A percentile compares a stretch with the other conserved stretches of the same genome.
phyloP scores from a whole-genome alignment of 148 eudicot species.

The Vaccinium myrtillus region DNA sequence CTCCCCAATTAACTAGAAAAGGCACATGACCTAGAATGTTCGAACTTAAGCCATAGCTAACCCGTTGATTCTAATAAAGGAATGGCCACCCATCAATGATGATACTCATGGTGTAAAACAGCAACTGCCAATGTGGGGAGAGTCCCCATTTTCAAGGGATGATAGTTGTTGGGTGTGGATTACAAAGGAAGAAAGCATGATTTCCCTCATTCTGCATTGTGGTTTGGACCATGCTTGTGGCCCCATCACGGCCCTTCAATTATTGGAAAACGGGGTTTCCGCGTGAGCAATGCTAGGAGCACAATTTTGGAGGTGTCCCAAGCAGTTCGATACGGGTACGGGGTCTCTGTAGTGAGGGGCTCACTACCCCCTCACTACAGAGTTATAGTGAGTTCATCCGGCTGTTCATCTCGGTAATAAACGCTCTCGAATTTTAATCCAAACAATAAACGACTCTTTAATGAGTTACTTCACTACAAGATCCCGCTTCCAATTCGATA shows the following conservation, averaged over 20 bases:
- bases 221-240: not conserved
- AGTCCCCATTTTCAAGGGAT: not conserved
- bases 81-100: not conserved
- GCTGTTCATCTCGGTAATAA: no score
- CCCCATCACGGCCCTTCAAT: not conserved
- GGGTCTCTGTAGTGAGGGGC: no score
- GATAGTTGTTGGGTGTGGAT: not conserved
- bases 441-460: no score
- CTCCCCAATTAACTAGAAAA: no score
- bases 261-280: not conserved
- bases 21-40: no score
- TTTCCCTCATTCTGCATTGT: not conserved
- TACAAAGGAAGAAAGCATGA: not conserved
- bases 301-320: not conserved
- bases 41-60: no score
- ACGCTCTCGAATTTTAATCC: no score
- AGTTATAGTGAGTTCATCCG: no score
- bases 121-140: not conserved
- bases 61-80: no score
- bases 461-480: no score
- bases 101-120: not conserved
- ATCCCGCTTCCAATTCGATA: no score
- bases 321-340: not conserved
- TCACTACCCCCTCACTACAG: no score
- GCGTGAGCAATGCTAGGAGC: not conserved